Conservation (phyloP, 2,329 filamentous ascomycete species). For the Penicillium sp. region DNA sequence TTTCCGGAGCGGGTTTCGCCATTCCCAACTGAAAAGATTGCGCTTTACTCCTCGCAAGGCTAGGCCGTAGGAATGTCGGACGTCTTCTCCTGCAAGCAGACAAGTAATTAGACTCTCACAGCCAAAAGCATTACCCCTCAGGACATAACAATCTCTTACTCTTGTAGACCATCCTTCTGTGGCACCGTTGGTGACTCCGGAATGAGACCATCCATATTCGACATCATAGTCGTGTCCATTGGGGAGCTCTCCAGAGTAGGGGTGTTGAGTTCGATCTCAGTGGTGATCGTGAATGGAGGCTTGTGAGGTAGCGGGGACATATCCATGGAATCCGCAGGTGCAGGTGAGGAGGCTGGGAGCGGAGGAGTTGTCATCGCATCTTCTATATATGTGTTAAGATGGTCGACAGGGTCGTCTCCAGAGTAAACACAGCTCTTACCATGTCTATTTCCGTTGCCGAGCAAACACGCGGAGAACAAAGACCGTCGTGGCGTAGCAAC, state of each 20-base stretch:
- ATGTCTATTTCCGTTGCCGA: conserved; percentile 61
- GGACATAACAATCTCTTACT: conserved; percentile 38
- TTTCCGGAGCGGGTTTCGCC: conserved; percentile 65
- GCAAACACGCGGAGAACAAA: conserved; percentile 77
- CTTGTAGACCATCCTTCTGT: conserved; percentile 33
- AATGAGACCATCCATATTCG: conserved; percentile 45
- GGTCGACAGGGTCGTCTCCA: conserved; percentile 12
- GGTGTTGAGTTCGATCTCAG: conserved; percentile 71
- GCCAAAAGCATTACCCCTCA: conserved; percentile 3
- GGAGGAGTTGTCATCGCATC: conserved; percentile 84
- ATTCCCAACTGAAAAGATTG: conserved; percentile 71
- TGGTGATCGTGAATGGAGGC: conserved; percentile 64
- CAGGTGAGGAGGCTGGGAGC: conserved; percentile 81
- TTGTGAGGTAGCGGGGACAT: conserved; percentile 94
- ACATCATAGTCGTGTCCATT: conserved; percentile 45
- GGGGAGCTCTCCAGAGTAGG: conserved; percentile 67
- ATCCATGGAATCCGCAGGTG: conserved; percentile 80
- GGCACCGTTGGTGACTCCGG: conserved; percentile 45
- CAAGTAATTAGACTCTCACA: conserved; percentile 26
- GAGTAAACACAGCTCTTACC: conserved; percentile 52
- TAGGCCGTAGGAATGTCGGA: conserved; percentile 72
- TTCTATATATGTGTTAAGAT: conserved; percentile 45
- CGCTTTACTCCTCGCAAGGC: conserved; percentile 74
- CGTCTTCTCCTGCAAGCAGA: conserved; percentile 63
- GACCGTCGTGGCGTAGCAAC: conserved; percentile 82